Percentiles rank a stretch among this genome's conserved stretches.
These are phyloP conservation scores for Metschnikowia continentalis DNA, from an alignment of 805 yeast species.

Conservation along the genomic window DNA sequence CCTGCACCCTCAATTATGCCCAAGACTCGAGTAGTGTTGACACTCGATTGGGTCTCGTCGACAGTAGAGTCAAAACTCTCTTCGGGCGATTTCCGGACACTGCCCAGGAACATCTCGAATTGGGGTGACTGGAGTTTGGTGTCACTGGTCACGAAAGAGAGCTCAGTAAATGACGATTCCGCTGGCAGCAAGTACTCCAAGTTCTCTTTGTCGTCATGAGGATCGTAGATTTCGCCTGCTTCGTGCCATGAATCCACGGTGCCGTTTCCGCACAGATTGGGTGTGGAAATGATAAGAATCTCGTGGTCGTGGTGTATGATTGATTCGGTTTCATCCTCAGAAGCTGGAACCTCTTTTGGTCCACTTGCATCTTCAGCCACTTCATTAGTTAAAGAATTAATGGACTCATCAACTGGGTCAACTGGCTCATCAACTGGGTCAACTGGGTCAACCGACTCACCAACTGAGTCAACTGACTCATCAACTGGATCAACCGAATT, in stretches of 20 bases:
- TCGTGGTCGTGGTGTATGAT: neutral
- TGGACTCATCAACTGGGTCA: neutral
- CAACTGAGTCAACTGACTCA: neutral
- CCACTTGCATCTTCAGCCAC: neutral
- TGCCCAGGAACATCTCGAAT: neutral
- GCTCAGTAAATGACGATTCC: conserved; percentile 11
- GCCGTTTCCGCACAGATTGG: neutral
- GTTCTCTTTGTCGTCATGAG: neutral
- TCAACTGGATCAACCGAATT: neutral
- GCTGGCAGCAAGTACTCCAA: conserved; percentile 7
- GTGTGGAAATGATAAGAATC: neutral
- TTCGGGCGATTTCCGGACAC: neutral
- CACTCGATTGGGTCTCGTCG: neutral
- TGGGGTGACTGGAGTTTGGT: neutral
- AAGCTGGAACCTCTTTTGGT: neutral
- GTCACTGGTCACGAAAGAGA: conserved; percentile 11
- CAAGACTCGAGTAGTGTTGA: neutral
- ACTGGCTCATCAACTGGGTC: neutral
- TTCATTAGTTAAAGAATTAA: neutral
- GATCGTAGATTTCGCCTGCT: neutral
- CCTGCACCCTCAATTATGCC: neutral
- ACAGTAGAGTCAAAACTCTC: neutral
- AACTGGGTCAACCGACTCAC: neutral
- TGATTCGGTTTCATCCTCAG: neutral
- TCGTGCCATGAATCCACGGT: neutral